Conservation (phyloP, 176 grass and related monocot species). For the Phoenix dactylifera region DNA sequence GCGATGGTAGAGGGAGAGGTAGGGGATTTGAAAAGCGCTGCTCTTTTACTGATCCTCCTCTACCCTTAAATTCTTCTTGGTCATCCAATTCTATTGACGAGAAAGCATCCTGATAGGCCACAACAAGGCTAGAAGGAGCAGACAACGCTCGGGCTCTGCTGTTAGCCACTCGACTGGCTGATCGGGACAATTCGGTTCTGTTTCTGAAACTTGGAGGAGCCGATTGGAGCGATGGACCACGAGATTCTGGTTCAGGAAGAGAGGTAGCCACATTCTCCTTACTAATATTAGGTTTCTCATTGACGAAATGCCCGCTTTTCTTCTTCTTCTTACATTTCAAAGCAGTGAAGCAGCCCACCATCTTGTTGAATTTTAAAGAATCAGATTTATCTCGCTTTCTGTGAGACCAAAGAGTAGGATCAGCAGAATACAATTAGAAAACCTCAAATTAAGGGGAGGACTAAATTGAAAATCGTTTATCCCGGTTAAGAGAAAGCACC, state of each 20-base stretch:
- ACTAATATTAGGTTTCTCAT: constrained; percentile 28
- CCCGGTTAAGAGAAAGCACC: too few relatives aligned
- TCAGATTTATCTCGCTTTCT: constrained; percentile 1
- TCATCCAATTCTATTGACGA: constrained; percentile 42
- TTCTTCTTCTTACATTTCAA: constrained; percentile 85
- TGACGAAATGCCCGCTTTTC: constrained; percentile 29
- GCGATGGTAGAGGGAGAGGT: constrained; percentile 81
- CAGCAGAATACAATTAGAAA: too few relatives aligned
- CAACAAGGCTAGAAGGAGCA: constrained; percentile 67
- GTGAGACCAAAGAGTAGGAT: too few relatives aligned
- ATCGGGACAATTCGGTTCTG: constrained; percentile 40
- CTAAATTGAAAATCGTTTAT: too few relatives aligned
- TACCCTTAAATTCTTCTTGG: constrained; percentile 49
- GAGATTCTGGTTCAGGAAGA: constrained; percentile 69
- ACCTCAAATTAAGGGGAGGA: too few relatives aligned
- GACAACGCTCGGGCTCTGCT: constrained; percentile 62
- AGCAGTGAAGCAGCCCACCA: constrained; percentile 96
- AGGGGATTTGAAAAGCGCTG: constrained; percentile 68
- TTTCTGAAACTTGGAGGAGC: constrained; percentile 93
- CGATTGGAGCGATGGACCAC: constrained; percentile 74
- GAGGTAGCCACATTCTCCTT: constrained; percentile 46
- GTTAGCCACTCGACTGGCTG: constrained; percentile 32
- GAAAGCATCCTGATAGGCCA: constrained; percentile 57
- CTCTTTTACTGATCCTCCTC: constrained; percentile 37
- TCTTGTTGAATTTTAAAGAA: constrained; percentile 23